Base-by-base conservation (phyloP, 2,329 filamentous ascomycete species). In the Pestalotiopsis sp. region DNA sequence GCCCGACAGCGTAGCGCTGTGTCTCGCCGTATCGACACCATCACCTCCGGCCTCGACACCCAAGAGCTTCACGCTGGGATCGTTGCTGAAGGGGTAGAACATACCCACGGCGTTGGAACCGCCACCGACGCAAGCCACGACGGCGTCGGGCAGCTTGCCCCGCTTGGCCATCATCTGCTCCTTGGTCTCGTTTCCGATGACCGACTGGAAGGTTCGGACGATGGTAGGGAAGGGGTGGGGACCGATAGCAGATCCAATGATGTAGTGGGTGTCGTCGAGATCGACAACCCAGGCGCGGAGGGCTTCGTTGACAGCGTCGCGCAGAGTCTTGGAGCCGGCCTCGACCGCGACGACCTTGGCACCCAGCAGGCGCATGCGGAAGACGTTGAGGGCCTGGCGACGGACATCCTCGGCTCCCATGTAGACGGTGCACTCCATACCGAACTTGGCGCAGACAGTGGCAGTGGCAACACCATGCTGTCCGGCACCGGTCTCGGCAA, bases 361-460 rank as follows among this genome's bases (percentile, higher is more conserved):
- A 68, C 96, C 96, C 5, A 99, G 91, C 11, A 99, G 88, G 80
- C 97, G 96, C 88, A 99, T 99, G 58, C 96, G 92, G 89, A 99
- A 99, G 52, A 99, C 96, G 80, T 99, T 99, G 68, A 99, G 86
- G 1, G 96, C 95, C 80, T 99, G 96, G 73, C 96, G 91, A 68
- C 96, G 92, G 65, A 98, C 96, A 76, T 99, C 96, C 82, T 99
- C 96, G 77, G 94, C 94, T 75, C 96, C 96, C 96, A 99, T 99
- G 82, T 94, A 99, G 66, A 99, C 92, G 38, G 94, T 97, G 79
- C 96, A 99, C 79, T 95, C 92, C 94, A 99, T 95, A 77, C 94
- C 94, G 76, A 99, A 98, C 82, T 98, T 97, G 77, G 96, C 96
- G 76, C 96, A 98, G 26, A 98, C 94, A 0, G 96, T 99, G 1